Percentiles rank a stretch among this genome's conserved stretches.
phyloP scores from a whole-genome alignment of 2,329 filamentous ascomycete species.

The Aspergillus sp. region DNA sequence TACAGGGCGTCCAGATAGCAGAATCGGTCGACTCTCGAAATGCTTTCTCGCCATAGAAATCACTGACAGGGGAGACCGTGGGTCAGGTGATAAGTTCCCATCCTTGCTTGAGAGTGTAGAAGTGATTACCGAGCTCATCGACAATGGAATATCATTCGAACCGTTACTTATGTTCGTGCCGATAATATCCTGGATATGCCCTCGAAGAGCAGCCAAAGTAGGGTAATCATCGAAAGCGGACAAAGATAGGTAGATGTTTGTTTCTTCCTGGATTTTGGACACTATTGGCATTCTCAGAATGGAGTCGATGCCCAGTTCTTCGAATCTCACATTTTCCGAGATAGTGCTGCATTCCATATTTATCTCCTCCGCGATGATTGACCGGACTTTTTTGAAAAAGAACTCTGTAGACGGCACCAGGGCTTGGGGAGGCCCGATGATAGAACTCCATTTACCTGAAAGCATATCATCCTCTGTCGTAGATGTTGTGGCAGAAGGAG shows the following conservation, averaged over 20 bases:
- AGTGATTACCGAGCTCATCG: neutral
- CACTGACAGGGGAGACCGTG: neutral
- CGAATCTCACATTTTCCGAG: neutral
- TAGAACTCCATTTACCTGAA: no score
- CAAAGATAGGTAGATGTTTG: neutral
- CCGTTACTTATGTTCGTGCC: neutral
- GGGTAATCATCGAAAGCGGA: neutral
- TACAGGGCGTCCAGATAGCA: neutral
- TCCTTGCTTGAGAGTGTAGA: neutral
- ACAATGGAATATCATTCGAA: neutral
- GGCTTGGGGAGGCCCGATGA: no score
- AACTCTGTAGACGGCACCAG: neutral
- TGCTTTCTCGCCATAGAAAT: neutral
- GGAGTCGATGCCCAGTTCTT: neutral
- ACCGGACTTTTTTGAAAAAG: neutral
- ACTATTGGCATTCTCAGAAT: neutral
- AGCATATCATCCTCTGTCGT: no score
- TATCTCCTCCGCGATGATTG: neutral
- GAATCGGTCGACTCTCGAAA: neutral
- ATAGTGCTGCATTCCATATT: neutral
- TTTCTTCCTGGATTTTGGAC: neutral
- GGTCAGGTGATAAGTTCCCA: neutral
- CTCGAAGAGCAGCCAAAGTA: neutral
- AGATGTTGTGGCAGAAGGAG: no score
- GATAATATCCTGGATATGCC: neutral